Conservation (phyloP, 2,329 filamentous ascomycete species). For the Aspergillus pseudoviridinutans region DNA sequence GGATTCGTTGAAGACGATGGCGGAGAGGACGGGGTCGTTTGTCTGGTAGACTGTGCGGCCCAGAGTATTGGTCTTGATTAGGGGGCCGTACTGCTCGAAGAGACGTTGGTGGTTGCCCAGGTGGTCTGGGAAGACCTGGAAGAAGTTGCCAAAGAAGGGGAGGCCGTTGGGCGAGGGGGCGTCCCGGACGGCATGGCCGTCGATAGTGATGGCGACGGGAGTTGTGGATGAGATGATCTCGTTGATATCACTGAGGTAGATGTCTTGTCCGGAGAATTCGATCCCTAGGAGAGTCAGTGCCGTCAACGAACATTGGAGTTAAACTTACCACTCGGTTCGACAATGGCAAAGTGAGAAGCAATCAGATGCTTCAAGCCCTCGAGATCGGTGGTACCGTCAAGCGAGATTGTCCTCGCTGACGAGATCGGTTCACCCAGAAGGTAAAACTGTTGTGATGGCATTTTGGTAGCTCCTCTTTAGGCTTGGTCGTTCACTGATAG, state of each 20-base stretch:
- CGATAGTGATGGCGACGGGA: conserved; percentile 23
- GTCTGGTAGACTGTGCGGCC: conserved; percentile 50
- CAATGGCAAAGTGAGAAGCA: conserved; percentile 28
- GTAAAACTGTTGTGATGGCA: conserved; percentile 19
- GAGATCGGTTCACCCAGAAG: conserved; percentile 18
- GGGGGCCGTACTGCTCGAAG: conserved; percentile 50
- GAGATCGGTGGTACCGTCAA: conserved; percentile 17
- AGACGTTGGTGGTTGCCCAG: conserved; percentile 55
- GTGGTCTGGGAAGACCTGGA: conserved; percentile 55
- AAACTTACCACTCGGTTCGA: conserved; percentile 24
- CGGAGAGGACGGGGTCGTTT: conserved; percentile 47
- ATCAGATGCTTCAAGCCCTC: conserved; percentile 19
- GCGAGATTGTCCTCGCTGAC: conserved; percentile 16
- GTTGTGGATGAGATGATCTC: conserved; percentile 11
- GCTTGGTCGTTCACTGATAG: too few relatives aligned
- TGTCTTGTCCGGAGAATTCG: conserved; percentile 14
- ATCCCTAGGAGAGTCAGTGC: conserved; percentile 12
- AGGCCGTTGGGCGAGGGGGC: conserved; percentile 20
- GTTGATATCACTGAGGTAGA: conserved; percentile 10
- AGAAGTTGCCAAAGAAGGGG: conserved; percentile 50
- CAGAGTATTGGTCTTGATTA: conserved; percentile 52
- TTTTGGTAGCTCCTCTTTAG: conserved; percentile 1
- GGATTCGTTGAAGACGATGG: conserved; percentile 46
- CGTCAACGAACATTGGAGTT: neutral
- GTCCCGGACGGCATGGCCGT: conserved; percentile 27